Evolutionary conservation across 371 early-diverging fungal species (phyloP).

Genomic region (Rhizopus stolonifer): DNA sequence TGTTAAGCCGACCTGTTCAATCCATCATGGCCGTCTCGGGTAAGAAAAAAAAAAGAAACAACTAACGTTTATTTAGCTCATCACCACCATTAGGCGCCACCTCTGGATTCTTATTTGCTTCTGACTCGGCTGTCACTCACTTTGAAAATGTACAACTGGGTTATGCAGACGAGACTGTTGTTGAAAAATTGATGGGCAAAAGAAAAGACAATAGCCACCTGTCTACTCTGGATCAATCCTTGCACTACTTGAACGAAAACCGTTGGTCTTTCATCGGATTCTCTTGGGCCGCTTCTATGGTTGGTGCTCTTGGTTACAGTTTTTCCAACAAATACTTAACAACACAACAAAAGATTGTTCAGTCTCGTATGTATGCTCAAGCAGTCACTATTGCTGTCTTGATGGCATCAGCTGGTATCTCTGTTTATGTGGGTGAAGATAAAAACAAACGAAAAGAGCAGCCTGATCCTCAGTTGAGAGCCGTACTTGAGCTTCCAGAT

Average conservation of each 20-base stretch:
- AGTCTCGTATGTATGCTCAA: conserved; percentile 73
- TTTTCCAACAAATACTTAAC: conserved; percentile 68
- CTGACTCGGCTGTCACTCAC: conserved; percentile 36
- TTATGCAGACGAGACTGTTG: conserved; percentile 43
- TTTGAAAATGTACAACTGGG: conserved; percentile 45
- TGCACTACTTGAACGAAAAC: conserved; percentile 45
- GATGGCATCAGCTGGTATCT: conserved; percentile 52
- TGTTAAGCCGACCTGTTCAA: conserved; percentile 40
- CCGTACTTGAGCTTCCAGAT: conserved; percentile 45
- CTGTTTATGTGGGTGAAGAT: conserved; percentile 44
- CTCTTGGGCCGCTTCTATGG: conserved; percentile 72
- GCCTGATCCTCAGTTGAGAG: conserved; percentile 48
- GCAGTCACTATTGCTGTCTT: conserved; percentile 51
- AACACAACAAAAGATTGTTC: conserved; percentile 72
- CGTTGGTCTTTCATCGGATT: conserved; percentile 58
- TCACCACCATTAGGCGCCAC: conserved; percentile 24
- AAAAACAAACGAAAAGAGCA: conserved; percentile 24
- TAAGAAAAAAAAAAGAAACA: conserved; percentile 17
- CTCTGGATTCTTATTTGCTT: conserved; percentile 48
- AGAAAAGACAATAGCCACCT: conserved; percentile 8
- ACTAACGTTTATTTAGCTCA: conserved; percentile 6
- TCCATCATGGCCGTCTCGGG: conserved; percentile 41
- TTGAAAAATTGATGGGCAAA: conserved; percentile 13
- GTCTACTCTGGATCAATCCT: conserved; percentile 26
- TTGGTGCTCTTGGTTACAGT: conserved; percentile 63